These are phyloP conservation scores for Mycena latifolia DNA, from an alignment of 768 basidiomycete genomes.

Conservation along the genomic window DNA sequence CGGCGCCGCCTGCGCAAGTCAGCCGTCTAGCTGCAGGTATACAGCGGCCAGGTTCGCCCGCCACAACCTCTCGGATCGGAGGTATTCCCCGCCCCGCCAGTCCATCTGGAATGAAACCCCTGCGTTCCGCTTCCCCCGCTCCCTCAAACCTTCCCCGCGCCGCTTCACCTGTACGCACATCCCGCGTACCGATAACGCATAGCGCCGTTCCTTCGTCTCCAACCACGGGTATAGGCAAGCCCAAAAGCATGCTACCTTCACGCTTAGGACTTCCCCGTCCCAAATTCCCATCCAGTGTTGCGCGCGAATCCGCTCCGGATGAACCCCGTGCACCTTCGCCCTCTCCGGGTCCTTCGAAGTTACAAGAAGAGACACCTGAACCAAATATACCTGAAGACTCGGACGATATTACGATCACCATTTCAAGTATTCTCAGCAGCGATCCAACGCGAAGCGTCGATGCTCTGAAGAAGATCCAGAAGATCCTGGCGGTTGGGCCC, in stretches of 20 bases:
- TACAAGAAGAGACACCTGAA: constrained; percentile 48
- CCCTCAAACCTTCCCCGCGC: constrained; percentile 48
- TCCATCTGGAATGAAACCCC: constrained; percentile 48
- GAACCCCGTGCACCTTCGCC: constrained; percentile 32
- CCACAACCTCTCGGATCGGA: constrained; percentile 52
- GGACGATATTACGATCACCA: constrained; percentile 82
- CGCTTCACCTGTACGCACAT: constrained; percentile 57
- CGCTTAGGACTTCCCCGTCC: constrained; percentile 76
- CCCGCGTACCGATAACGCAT: constrained; percentile 41
- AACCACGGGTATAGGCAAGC: constrained; percentile 58
- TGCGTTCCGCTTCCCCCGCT: constrained; percentile 57
- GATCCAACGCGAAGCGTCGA: constrained; percentile 91
- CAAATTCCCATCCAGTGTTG: constrained; percentile 47
- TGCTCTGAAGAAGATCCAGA: constrained; percentile 93
- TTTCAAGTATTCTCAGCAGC: constrained; percentile 90
- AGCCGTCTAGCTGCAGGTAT: constrained; percentile 63
- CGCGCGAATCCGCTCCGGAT: constrained; percentile 32
- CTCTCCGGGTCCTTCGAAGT: constrained; percentile 20
- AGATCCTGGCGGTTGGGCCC: constrained; percentile 81
- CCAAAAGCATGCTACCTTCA: constrained; percentile 81
- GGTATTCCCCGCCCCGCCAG: constrained; percentile 63
- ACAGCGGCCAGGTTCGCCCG: constrained; percentile 65
- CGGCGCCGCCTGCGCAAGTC: constrained; percentile 60
- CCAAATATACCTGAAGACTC: constrained; percentile 47
- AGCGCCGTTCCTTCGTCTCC: constrained; percentile 56